Evolutionary conservation across 257 asterid species (phyloP).

Genomic region (Primulina tabacum): DNA sequence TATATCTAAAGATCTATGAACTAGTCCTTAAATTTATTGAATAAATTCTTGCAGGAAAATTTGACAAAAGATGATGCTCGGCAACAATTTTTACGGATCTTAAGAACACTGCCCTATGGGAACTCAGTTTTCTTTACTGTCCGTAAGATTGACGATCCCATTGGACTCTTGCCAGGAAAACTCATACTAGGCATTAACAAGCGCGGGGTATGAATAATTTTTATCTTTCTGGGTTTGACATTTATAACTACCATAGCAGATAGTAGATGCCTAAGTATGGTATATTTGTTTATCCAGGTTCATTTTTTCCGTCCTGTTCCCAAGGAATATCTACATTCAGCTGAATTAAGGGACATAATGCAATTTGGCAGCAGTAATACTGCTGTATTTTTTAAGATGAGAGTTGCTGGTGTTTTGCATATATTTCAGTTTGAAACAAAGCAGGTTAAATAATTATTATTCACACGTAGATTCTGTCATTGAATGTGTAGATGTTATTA

Average conservation of each 20-base stretch:
- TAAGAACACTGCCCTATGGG: slow-evolving; percentile 95
- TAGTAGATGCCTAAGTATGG: slow-evolving; percentile 26
- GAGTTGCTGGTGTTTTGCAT: slow-evolving; percentile 98
- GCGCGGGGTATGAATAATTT: slow-evolving; percentile 73
- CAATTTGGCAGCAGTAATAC: slow-evolving; percentile 98
- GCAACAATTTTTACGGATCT: slow-evolving; percentile 84
- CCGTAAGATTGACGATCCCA: slow-evolving; percentile 98
- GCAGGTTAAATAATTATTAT: slow-evolving; percentile 53
- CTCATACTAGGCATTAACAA: slow-evolving; percentile 87
- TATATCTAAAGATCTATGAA: background rate
- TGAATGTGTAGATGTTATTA: slow-evolving; percentile 6
- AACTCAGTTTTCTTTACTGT: slow-evolving; percentile 97
- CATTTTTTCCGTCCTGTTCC: slow-evolving; percentile 99
- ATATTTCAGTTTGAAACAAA: slow-evolving; percentile 96
- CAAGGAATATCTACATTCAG: slow-evolving; percentile 93
- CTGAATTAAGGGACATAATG: slow-evolving; percentile 98
- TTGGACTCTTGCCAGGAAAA: slow-evolving; percentile 95
- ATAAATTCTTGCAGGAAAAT: slow-evolving; percentile 55
- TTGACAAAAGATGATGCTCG: slow-evolving; percentile 97
- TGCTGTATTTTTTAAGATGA: slow-evolving; percentile 98
- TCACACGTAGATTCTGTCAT: background rate
- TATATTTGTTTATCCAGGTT: slow-evolving; percentile 43
- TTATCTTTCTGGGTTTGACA: slow-evolving; percentile 3
- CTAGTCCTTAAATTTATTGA: background rate
- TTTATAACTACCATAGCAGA: background rate